A percentile compares a stretch with the other conserved stretches of the same genome.
Conservation (phyloP, 1,284 basidiomycete genomes). For the Neotropicomus parvogracilis region DNA sequence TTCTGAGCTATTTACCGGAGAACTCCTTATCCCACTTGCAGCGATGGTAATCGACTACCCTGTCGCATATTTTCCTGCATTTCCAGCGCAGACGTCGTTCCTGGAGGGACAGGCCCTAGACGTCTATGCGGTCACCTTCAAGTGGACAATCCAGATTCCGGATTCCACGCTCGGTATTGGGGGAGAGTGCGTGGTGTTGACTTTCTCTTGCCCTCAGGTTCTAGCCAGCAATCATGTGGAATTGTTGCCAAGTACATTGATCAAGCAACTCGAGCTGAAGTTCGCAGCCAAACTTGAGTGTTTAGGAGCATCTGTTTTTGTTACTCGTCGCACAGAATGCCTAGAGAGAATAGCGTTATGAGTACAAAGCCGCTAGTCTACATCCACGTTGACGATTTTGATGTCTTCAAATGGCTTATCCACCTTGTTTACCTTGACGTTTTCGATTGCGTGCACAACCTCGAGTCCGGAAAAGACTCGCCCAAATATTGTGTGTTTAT, state of each 20-base stretch:
- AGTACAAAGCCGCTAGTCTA: constrained; percentile 46
- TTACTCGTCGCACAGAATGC: constrained; percentile 33
- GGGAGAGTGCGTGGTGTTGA: constrained; percentile 33
- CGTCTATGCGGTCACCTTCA: constrained; percentile 42
- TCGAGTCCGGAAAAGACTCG: constrained; percentile 79
- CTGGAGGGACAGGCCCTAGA: constrained; percentile 43
- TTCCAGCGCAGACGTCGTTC: constrained; percentile 34
- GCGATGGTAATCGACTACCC: constrained; percentile 57
- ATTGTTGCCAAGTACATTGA: constrained; percentile 23
- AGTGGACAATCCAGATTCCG: neutral
- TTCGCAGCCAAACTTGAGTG: constrained; percentile 23
- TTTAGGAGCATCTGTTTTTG: constrained; percentile 12
- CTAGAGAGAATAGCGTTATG: constrained; percentile 42
- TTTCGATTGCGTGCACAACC: constrained; percentile 83
- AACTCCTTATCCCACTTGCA: constrained; percentile 44
- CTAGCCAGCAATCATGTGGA: constrained; percentile 20
- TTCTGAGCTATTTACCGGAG: constrained; percentile 22
- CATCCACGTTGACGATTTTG: constrained; percentile 77
- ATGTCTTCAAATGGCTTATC: constrained; percentile 91
- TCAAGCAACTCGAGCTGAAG: constrained; percentile 16
- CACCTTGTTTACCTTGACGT: constrained; percentile 72
- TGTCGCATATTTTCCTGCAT: constrained; percentile 49
- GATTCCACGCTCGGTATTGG: neutral
- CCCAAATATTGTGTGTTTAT: constrained; percentile 94
- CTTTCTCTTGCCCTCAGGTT: constrained; percentile 41